Evolutionary conservation across 2,329 filamentous ascomycete species (phyloP), one percentile per base, ranked within the genome.

Genomic region (Emydomyces testavorans): DNA sequence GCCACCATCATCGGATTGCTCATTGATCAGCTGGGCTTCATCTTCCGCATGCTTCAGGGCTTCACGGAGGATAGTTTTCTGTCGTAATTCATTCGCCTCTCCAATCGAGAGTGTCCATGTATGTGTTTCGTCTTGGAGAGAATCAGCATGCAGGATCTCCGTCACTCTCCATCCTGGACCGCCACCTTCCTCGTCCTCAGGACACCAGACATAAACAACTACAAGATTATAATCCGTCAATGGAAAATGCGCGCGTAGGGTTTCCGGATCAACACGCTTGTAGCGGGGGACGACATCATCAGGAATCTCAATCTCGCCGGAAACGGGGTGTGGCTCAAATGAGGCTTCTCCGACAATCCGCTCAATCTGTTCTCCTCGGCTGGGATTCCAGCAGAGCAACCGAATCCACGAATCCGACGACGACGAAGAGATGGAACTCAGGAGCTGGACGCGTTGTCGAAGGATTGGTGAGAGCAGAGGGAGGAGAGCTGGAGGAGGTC

Each of bases 321-420:
- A 82, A 2, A 75, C 74, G 0, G 79, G 79, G 55, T 82, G 79
- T 37, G 77, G 76, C 59, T 82, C 79, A 48, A 81, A 72, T 15
- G 68, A 67, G 26, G 77, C 67, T 29, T 70, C 67, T 51, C 75
- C 71, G 29, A 82, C 69, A 18, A 76, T 60, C 10, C 67, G 64
- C 41, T 75, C 72, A 8, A 82, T 65, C 49, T 68, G 71, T 26
- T 74, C 69, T 2, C 74, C 77, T 46, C 72, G 69, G 5, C 63
- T 60, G 1, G 65, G 52, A 53, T 79, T 73, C 79, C 79, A 82
- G 54, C 72, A 78, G 8, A 82, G 66, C 28, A 81, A 62, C 2
- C 70, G 67, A 1, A 82, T 64, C 79, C 79, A 82, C 51, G 73
- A 73, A 31, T 72, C 70, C 4, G 64, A 64, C 7, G 66, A 56